Evolutionary conservation across 768 basidiomycete genomes (phyloP).

Genomic region (Leccinum uliginosum): DNA sequence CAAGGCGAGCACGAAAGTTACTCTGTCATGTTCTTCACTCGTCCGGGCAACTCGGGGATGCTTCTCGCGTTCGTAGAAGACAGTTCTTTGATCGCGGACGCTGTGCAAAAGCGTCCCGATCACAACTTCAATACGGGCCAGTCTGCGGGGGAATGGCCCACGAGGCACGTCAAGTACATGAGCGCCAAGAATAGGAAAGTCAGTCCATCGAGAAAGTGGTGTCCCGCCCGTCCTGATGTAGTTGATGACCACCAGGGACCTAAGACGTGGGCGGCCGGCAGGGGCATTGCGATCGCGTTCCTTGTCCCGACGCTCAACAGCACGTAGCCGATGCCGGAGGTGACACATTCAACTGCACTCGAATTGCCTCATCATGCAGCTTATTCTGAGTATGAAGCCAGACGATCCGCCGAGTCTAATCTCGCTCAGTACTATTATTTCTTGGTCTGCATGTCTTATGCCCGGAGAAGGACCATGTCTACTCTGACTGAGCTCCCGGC

Average conservation of each 20-base stretch:
- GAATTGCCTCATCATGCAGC: too few species aligned
- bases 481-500: too few species aligned
- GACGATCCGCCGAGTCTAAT: too few species aligned
- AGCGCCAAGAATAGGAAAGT: constrained; percentile 40
- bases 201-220: constrained; percentile 5
- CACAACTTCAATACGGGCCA: constrained; percentile 33
- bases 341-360: too few species aligned
- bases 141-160: constrained; percentile 40
- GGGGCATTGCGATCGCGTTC: too few species aligned
- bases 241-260: constrained; percentile 20
- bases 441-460: too few species aligned
- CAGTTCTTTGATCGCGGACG: constrained; percentile 47
- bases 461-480: too few species aligned
- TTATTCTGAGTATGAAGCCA: too few species aligned
- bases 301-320: too few species aligned
- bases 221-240: neutral
- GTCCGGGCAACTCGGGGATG: constrained; percentile 50
- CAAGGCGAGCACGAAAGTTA: too few species aligned
- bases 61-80: constrained; percentile 50
- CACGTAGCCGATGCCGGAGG: too few species aligned
- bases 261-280: constrained; percentile 24
- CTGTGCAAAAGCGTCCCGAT: constrained; percentile 33
- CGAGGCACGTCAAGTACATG: constrained; percentile 37
- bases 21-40: constrained; percentile 48
- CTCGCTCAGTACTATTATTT: too few species aligned